Evolutionary conservation across 164 flowering plant genomes (phyloP).

Genomic region (Macadamia integrifolia): DNA sequence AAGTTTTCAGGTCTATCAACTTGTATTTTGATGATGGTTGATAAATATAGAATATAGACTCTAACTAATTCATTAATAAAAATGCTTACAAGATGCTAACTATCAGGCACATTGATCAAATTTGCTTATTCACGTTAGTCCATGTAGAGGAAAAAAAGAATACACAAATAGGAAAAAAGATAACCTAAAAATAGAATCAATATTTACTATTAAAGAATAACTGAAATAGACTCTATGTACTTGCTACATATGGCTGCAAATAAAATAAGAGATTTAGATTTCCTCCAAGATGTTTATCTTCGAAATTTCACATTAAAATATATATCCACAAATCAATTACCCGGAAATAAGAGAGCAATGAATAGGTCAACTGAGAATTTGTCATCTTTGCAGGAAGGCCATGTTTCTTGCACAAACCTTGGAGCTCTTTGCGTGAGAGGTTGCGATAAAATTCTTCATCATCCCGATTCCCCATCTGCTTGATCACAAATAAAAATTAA

Average conservation of each 20-base stretch:
- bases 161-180: too few relatives aligned
- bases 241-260: background rate
- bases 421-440: slow-evolving; percentile 48
- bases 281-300: background rate
- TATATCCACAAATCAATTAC: slow-evolving; percentile 14
- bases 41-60: too few relatives aligned
- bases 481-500: slow-evolving; percentile 2
- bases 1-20: too few relatives aligned
- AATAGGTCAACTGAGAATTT: slow-evolving; percentile 26
- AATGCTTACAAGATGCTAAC: too few relatives aligned
- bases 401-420: slow-evolving; percentile 40
- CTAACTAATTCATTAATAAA: too few relatives aligned
- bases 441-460: slow-evolving; percentile 19
- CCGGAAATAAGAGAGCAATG: slow-evolving; percentile 23
- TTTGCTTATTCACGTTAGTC: too few relatives aligned
- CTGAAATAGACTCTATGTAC: background rate
- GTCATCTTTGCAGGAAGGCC: slow-evolving; percentile 38
- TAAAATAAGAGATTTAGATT: background rate
- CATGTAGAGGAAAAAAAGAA: too few relatives aligned
- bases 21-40: too few relatives aligned
- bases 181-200: too few relatives aligned
- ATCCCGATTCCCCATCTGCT: slow-evolving; percentile 27
- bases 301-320: background rate
- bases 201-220: too few relatives aligned
- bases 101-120: too few relatives aligned